A percentile compares a stretch with the other conserved stretches of the same genome.
Evolutionary conservation across 495 filamentous ascomycete species (phyloP).

Genomic region (Penicillium antarcticum): DNA sequence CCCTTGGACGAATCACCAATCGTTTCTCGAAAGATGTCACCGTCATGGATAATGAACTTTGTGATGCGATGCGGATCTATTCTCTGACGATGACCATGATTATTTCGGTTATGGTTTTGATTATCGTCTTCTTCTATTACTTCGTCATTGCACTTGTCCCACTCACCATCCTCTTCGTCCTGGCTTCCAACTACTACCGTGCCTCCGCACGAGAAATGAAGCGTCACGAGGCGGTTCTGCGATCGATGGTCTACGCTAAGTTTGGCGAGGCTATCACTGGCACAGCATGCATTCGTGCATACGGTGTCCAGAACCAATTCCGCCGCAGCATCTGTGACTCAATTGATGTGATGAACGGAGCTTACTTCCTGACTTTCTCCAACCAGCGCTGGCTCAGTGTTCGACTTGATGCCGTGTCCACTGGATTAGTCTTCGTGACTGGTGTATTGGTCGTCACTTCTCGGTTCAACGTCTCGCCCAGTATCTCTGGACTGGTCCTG

Average conservation of each 20-base stretch:
- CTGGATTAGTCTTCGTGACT: conserved; percentile 75
- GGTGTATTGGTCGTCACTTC: conserved; percentile 92
- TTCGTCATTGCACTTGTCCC: conserved; percentile 89
- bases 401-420: conserved; percentile 80
- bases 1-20: conserved; percentile 93
- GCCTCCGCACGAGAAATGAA: conserved; percentile 91
- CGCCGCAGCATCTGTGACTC: conserved; percentile 59
- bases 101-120: conserved; percentile 75
- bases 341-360: conserved; percentile 88
- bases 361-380: conserved; percentile 89
- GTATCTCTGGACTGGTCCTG: conserved; percentile 81
- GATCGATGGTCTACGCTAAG: conserved; percentile 83
- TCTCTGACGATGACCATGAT: conserved; percentile 79
- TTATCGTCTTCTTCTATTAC: conserved; percentile 91
- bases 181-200: conserved; percentile 85
- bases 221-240: conserved; percentile 83
- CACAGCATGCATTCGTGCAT: conserved; percentile 80
- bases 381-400: conserved; percentile 91
- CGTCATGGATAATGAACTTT: conserved; percentile 90
- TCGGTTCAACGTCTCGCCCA: conserved; percentile 81
- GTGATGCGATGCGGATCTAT: conserved; percentile 92
- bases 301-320: conserved; percentile 76
- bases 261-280: conserved; percentile 87
- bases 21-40: conserved; percentile 95
- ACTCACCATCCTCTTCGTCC: conserved; percentile 72